Evolutionary conservation across 345 rosid species (phyloP).

Genomic region (Nephelium lappaceum): DNA sequence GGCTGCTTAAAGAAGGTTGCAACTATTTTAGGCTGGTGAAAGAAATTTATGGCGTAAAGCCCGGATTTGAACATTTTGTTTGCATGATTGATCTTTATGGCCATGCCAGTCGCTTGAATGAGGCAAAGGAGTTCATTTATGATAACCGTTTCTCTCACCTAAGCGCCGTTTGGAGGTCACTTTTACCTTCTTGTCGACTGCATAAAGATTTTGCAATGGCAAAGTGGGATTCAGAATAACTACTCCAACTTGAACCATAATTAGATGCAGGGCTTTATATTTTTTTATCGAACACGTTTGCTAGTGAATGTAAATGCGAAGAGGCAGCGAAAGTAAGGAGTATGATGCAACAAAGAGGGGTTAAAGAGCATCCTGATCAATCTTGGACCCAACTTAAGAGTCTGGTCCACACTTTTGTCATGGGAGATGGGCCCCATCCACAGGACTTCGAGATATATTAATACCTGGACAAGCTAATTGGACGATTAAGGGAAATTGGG

Average conservation of each 20-base stretch:
- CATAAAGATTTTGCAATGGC: slow-evolving; percentile 42
- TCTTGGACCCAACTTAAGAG: no score
- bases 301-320: no score
- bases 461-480: slow-evolving; percentile 36
- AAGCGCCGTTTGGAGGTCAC: slow-evolving; percentile 48
- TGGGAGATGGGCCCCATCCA: slow-evolving; percentile 43
- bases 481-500: slow-evolving; percentile 39
- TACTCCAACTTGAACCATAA: slow-evolving; percentile 39
- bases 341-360: no score
- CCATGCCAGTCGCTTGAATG: slow-evolving; percentile 45
- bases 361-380: no score
- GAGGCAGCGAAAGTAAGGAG: no score
- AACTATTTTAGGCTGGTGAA: slow-evolving; percentile 50
- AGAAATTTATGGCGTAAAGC: slow-evolving; percentile 41
- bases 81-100: slow-evolving; percentile 67
- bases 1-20: slow-evolving; percentile 48
- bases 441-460: slow-evolving; percentile 24
- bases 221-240: slow-evolving; percentile 43
- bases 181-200: slow-evolving; percentile 54
- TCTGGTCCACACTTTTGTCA: slow-evolving; percentile 31
- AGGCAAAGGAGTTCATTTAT: slow-evolving; percentile 46
- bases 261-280: slow-evolving; percentile 36
- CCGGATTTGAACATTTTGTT: slow-evolving; percentile 49
- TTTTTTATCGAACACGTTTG: slow-evolving; percentile 24
- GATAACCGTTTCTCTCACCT: slow-evolving; percentile 40